phyloP scores from a whole-genome alignment of 2,329 filamentous ascomycete species.

The Ophiostoma perfectum region DNA sequence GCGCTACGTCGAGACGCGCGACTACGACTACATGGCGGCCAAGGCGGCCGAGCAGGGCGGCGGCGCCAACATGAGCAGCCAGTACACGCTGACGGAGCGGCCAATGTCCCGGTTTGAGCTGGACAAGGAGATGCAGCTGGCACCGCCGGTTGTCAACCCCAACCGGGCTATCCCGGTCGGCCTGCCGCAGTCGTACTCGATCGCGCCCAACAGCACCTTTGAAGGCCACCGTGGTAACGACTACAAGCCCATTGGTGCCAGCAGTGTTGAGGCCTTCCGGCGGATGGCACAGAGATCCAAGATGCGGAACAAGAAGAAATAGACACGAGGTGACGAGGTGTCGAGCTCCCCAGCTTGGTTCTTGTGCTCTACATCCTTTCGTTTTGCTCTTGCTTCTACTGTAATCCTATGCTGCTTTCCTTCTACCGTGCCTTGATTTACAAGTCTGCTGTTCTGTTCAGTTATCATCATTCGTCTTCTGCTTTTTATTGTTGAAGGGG shows the following conservation, averaged over 20 bases:
- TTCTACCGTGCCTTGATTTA: background rate
- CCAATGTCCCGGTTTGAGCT: slow-evolving; percentile 40
- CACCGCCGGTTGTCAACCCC: slow-evolving; percentile 45
- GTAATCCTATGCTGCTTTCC: background rate
- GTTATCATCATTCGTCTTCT: background rate
- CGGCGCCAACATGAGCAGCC: slow-evolving; percentile 31
- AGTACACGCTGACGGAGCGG: slow-evolving; percentile 48
- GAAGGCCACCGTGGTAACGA: slow-evolving; percentile 46
- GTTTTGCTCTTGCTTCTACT: background rate
- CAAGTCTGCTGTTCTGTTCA: background rate
- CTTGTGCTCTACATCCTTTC: background rate
- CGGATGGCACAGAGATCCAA: slow-evolving; percentile 61
- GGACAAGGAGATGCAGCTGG: slow-evolving; percentile 55
- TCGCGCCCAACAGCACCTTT: slow-evolving; percentile 58
- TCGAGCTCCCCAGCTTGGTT: no score
- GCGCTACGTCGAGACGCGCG: slow-evolving; percentile 59
- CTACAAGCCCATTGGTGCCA: slow-evolving; percentile 57
- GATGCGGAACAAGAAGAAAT: slow-evolving; percentile 28
- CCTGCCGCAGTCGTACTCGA: slow-evolving; percentile 53
- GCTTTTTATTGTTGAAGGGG: background rate
- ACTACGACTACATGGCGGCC: slow-evolving; percentile 56
- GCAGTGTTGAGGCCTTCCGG: slow-evolving; percentile 59
- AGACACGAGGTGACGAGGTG: background rate
- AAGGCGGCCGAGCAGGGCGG: slow-evolving; percentile 43
- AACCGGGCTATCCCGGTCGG: slow-evolving; percentile 55